These are phyloP conservation scores for Lachnellula cervina DNA, from an alignment of 2,329 filamentous ascomycete genomes.

Conservation along the genomic window DNA sequence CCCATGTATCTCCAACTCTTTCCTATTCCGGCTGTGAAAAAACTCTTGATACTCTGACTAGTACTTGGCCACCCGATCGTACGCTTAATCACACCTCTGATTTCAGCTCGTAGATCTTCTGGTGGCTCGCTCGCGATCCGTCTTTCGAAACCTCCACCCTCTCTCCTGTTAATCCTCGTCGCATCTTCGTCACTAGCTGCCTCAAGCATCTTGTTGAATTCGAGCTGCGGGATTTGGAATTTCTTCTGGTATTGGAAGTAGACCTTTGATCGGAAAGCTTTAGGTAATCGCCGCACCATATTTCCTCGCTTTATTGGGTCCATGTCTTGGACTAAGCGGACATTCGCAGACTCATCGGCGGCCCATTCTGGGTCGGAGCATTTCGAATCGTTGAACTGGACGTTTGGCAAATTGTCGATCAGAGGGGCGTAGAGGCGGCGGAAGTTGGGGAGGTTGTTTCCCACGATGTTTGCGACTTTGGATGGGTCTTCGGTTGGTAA, in stretches of 20 bases:
- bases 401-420: constrained; percentile 84
- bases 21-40: constrained; percentile 69
- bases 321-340: constrained; percentile 81
- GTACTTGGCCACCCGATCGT: constrained; percentile 93
- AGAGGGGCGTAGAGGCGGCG: constrained; percentile 85
- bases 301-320: constrained; percentile 85
- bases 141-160: constrained; percentile 81
- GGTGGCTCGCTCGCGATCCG: constrained; percentile 70
- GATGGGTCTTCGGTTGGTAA: constrained; percentile 84
- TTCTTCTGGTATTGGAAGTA: constrained; percentile 96
- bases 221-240: constrained; percentile 74
- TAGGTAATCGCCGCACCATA: constrained; percentile 89
- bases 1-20: constrained; percentile 70
- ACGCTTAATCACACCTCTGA: constrained; percentile 73
- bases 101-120: constrained; percentile 61
- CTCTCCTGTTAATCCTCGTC: constrained; percentile 62
- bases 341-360: constrained; percentile 57
- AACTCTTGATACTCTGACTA: constrained; percentile 78
- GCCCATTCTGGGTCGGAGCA: constrained; percentile 57
- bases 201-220: constrained; percentile 82
- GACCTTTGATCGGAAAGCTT: constrained; percentile 77
- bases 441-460: constrained; percentile 87
- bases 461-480: constrained; percentile 93
- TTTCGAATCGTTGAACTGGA: constrained; percentile 65
- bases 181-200: constrained; percentile 67